Evolutionary conservation across 768 basidiomycete genomes (phyloP).

Genomic region (Phylloporus sp.): DNA sequence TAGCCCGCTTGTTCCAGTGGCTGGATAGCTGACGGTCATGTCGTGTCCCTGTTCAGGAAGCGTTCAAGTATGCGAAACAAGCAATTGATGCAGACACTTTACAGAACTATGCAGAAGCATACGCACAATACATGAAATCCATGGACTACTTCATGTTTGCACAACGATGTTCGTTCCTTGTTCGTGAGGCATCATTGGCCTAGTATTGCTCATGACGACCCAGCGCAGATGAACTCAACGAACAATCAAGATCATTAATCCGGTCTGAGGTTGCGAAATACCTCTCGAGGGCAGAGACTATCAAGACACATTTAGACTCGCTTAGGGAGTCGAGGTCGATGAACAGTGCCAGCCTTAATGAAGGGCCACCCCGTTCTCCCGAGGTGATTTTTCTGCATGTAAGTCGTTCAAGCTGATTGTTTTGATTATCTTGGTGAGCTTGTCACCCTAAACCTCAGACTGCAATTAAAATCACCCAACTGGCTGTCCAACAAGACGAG

Average conservation of each 20-base stretch:
- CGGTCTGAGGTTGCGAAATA: conserved; percentile 85
- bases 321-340: neutral
- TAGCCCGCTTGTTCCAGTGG: neutral
- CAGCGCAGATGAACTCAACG: conserved; percentile 71
- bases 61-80: conserved; percentile 83
- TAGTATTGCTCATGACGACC: conserved; percentile 5
- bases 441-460: conserved; percentile 34
- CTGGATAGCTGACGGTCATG: neutral
- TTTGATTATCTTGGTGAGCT: neutral
- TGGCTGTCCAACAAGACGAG: conserved; percentile 84
- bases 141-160: conserved; percentile 98
- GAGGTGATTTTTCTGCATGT: conserved; percentile 17
- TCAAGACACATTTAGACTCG: conserved; percentile 70
- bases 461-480: conserved; percentile 84
- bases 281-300: conserved; percentile 80
- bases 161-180: conserved; percentile 64
- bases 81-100: conserved; percentile 88
- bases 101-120: conserved; percentile 90
- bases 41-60: conserved; percentile 41
- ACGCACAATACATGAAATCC: conserved; percentile 87
- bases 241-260: conserved; percentile 81
- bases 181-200: neutral
- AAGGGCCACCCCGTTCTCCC: conserved; percentile 11
- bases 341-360: neutral
- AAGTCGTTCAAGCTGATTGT: neutral